Base-by-base conservation (phyloP, 208 protist species). In the Wallacemonas sp. region DNA sequence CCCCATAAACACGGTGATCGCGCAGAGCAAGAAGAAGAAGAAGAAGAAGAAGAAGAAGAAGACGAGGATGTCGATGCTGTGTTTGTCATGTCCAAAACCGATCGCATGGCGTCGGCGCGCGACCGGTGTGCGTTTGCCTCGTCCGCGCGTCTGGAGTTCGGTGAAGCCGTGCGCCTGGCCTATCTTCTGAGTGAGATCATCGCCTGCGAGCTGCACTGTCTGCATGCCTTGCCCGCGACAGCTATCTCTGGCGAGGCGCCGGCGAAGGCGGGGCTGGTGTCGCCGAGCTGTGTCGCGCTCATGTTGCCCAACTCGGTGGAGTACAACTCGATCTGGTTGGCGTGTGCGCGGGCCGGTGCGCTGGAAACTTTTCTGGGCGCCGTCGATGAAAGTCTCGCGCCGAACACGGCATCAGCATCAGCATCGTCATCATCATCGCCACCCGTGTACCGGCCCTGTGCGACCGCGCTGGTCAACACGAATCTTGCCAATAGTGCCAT, bases 381-480 rank as follows among this genome's bases (percentile, higher is more conserved):
- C 23, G 68, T 89, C 25, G 80, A 86, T 57, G 36, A 23, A 4
- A 23, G 8, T 18, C 38, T 54, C 63, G 55, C 59, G 65, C 65
- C 41, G 72, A 65, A 48, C 7, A 14, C 12, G 39, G n/a, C 25
- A 3, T 28, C 18, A 5, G 12, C 39, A 68, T 63, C 68, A 67
- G 31, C 41, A 50, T 7, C n/a, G 22, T 14, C 44, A 50, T 22
- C 44, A 65, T 12, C 52, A 62, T 25, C 42, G 68, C 46, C 54
- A 33, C 62, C 12, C 23, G 65, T 44, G 29, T 89, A 89, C 61
- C 75, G 74, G 23, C 72, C 76, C 12, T 90, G 84, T 57, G 67
- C 72, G 23, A 74, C 74, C 18, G 84, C 84, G 11, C 77, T 90
- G 22, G 62, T 90, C 50, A 86, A 90, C 77, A 90, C 84, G 0